Evolutionary conservation across 192 early-diverging fungal genomes (phyloP).

Genomic region (Podochytrium sp.): DNA sequence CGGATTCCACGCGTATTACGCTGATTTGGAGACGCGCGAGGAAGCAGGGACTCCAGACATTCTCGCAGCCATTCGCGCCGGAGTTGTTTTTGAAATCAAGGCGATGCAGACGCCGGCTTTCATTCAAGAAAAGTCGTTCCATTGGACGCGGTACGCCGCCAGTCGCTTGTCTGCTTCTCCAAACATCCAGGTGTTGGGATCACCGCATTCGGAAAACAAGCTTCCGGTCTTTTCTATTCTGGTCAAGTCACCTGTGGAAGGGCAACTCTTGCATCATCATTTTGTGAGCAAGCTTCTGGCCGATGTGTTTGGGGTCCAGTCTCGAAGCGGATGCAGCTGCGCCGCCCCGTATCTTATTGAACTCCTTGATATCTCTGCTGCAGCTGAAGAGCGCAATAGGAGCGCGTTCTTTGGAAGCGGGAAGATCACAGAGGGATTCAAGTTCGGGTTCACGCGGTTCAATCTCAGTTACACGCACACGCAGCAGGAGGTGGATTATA

Average conservation of each 20-base stretch:
- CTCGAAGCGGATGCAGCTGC: slow-evolving; percentile 50
- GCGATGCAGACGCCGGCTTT: slow-evolving; percentile 20
- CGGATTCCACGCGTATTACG: background rate
- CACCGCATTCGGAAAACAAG: background rate
- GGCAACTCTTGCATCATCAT: slow-evolving; percentile 38
- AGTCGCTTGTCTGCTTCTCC: background rate
- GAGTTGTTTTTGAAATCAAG: slow-evolving; percentile 46
- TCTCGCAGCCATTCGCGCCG: slow-evolving; percentile 44
- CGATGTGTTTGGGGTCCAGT: slow-evolving; percentile 54
- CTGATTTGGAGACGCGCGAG: slow-evolving; percentile 30
- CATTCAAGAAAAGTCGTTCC: background rate
- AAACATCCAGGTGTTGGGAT: background rate
- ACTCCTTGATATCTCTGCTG: background rate
- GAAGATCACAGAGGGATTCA: slow-evolving; percentile 33
- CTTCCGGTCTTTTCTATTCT: slow-evolving; percentile 8
- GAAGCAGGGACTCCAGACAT: slow-evolving; percentile 54
- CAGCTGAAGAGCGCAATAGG: background rate
- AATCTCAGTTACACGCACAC: slow-evolving; percentile 43
- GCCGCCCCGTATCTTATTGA: slow-evolving; percentile 37
- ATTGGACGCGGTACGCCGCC: background rate
- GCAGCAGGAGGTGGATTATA: slow-evolving; percentile 45
- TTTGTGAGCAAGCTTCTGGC: slow-evolving; percentile 45
- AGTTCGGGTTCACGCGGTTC: slow-evolving; percentile 44
- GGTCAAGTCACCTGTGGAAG: background rate
- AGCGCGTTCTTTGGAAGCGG: background rate